phyloP scores from a whole-genome alignment of 805 yeast species.

The Candida andamanensis region DNA sequence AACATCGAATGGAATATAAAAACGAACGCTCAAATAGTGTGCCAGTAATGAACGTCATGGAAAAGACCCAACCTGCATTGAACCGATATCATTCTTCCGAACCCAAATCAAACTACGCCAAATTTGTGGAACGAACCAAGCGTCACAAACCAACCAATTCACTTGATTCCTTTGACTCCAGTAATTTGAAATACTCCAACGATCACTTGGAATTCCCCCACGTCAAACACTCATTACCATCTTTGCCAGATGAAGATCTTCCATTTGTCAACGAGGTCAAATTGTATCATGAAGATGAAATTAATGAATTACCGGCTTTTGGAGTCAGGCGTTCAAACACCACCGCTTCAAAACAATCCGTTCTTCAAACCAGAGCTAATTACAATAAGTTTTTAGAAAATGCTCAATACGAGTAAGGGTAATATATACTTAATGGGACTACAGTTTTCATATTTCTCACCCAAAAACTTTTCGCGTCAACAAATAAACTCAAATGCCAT shows the following conservation, averaged over 20 bases:
- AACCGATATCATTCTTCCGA: conserved; percentile 15
- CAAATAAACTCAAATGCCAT: conserved; percentile 26
- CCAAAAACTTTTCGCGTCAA: neutral
- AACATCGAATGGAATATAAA: conserved; percentile 3
- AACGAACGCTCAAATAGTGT: conserved; percentile 13
- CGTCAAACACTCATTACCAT: conserved; percentile 9
- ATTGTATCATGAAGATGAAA: conserved; percentile 14
- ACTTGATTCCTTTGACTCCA: conserved; percentile 10
- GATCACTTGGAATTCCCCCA: neutral
- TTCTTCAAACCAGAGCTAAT: conserved; percentile 36
- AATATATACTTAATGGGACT: conserved; percentile 1
- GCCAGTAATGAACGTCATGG: conserved; percentile 13
- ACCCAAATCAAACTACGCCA: conserved; percentile 9
- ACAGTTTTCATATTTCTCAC: neutral
- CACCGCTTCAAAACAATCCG: conserved; percentile 27
- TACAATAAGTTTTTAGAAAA: conserved; percentile 35
- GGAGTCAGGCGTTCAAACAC: conserved; percentile 23
- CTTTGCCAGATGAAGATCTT: conserved; percentile 22
- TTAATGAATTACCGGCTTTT: conserved; percentile 2
- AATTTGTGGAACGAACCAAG: conserved; percentile 9
- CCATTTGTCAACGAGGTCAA: conserved; percentile 35
- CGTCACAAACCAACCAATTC: conserved; percentile 8
- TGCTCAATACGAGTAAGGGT: conserved; percentile 13
- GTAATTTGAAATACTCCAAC: conserved; percentile 7
- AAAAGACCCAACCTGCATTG: conserved; percentile 11